phyloP scores from a whole-genome alignment of 805 yeast species.

The Ogataea angusta region DNA sequence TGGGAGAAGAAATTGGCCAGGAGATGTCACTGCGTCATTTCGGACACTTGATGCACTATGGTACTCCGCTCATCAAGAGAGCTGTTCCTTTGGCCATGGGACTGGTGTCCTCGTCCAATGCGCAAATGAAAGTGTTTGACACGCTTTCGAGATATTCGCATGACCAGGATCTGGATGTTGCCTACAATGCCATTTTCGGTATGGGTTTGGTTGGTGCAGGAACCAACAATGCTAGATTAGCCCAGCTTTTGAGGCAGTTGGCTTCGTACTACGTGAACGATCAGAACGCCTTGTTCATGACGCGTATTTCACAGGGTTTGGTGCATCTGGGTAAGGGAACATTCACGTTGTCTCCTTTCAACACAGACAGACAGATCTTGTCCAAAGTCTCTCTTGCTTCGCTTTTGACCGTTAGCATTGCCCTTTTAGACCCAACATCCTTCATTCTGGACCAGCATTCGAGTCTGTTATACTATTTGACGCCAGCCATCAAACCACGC shows the following conservation, averaged over 20 bases:
- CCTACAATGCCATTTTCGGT: slow-evolving; percentile 89
- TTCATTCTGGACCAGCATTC: slow-evolving; percentile 76
- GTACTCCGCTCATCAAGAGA: slow-evolving; percentile 83
- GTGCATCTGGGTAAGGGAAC: slow-evolving; percentile 97
- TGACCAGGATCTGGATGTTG: slow-evolving; percentile 91
- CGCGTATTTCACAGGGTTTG: slow-evolving; percentile 92
- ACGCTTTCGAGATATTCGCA: slow-evolving; percentile 95
- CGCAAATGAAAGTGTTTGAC: slow-evolving; percentile 96
- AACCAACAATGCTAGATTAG: slow-evolving; percentile 96
- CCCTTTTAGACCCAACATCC: slow-evolving; percentile 79
- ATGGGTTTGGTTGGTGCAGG: slow-evolving; percentile 99
- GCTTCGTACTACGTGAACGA: slow-evolving; percentile 92
- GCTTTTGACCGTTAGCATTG: slow-evolving; percentile 75
- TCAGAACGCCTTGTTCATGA: slow-evolving; percentile 86
- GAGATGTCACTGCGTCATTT: slow-evolving; percentile 97
- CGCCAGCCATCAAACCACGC: slow-evolving; percentile 89
- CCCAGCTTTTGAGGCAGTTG: slow-evolving; percentile 90
- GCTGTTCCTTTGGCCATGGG: slow-evolving; percentile 99
- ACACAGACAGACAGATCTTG: slow-evolving; percentile 79
- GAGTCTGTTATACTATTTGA: slow-evolving; percentile 76
- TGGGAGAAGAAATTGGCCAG: slow-evolving; percentile 98
- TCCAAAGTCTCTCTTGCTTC: slow-evolving; percentile 91
- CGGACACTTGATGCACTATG: slow-evolving; percentile 97
- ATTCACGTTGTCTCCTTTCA: slow-evolving; percentile 81
- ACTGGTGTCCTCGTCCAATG: slow-evolving; percentile 85